Evolutionary conservation across 768 basidiomycete genomes (phyloP).

Genomic region (Pleurotus salmoneostramineus): DNA sequence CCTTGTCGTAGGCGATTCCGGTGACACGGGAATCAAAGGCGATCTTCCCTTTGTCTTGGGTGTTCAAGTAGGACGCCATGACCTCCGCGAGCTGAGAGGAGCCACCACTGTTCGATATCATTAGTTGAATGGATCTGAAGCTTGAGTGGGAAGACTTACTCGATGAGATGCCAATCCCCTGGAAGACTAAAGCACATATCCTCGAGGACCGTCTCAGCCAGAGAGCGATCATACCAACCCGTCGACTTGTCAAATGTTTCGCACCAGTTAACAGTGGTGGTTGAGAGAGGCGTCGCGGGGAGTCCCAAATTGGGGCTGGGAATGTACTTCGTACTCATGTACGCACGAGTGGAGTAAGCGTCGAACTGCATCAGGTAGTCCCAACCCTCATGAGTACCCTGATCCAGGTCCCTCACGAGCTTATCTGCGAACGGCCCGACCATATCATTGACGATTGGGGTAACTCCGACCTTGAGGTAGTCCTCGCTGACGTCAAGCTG

Average conservation of each 20-base stretch:
- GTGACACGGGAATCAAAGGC: conserved; percentile 11
- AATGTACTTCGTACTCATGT: conserved; percentile 12
- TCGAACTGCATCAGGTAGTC: conserved; percentile 21
- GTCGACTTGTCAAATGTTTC: conserved; percentile 26
- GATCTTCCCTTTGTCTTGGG: neutral
- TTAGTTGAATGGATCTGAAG: neutral
- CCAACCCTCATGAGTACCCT: conserved; percentile 17
- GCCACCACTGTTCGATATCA: conserved; percentile 15
- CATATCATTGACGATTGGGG: conserved; percentile 13
- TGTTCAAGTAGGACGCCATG: conserved; percentile 16
- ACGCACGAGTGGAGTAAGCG: conserved; percentile 22
- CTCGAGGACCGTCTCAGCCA: conserved; percentile 29
- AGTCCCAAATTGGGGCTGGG: conserved; percentile 13
- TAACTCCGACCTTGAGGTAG: conserved; percentile 5
- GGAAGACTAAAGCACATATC: conserved; percentile 20
- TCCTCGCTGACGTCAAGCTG: neutral
- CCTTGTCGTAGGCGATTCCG: conserved; percentile 2
- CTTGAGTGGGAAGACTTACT: conserved; percentile 14
- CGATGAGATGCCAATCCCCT: conserved; percentile 16
- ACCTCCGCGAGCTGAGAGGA: conserved; percentile 15
- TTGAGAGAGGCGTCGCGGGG: conserved; percentile 11
- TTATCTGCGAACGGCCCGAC: conserved; percentile 17
- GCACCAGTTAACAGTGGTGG: conserved; percentile 25
- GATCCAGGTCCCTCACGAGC: conserved; percentile 19
- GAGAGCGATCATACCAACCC: conserved; percentile 27